A percentile compares a stretch with the other conserved stretches of the same genome.
phyloP scores from a whole-genome alignment of 1,284 basidiomycete genomes.

The Hortiboletus rubellus region DNA sequence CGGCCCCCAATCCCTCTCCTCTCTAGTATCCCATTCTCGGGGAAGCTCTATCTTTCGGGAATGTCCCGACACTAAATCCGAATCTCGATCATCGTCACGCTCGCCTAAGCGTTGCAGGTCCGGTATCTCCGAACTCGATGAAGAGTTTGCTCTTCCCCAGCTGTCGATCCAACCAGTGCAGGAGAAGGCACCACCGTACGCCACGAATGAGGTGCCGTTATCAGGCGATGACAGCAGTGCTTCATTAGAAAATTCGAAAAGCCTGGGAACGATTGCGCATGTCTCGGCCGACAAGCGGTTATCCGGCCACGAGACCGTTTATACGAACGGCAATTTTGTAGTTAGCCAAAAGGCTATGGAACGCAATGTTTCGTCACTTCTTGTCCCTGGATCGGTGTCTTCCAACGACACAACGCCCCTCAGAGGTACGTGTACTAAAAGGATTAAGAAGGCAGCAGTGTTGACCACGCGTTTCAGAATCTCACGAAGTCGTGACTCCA shows the following conservation, averaged over 20 bases:
- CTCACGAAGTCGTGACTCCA: conserved; percentile 8
- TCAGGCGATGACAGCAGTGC: conserved; percentile 7
- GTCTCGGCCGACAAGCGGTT: conserved; percentile 15
- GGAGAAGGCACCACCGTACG: conserved; percentile 16
- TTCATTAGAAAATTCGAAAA: conserved; percentile 22
- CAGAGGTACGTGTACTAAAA: conserved; percentile 18
- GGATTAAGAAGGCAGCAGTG: background rate
- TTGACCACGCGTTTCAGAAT: conserved; percentile 22
- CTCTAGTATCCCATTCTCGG: conserved; percentile 26
- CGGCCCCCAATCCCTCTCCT: conserved; percentile 12
- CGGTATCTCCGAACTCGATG: conserved; percentile 31
- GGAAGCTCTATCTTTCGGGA: conserved; percentile 28
- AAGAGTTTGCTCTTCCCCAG: conserved; percentile 21
- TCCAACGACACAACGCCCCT: conserved; percentile 5
- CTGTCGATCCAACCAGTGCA: conserved; percentile 27
- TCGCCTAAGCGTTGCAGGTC: conserved; percentile 39
- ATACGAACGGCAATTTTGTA: conserved; percentile 19
- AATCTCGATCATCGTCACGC: conserved; percentile 40
- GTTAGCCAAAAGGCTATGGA: conserved; percentile 7
- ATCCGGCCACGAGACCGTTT: conserved; percentile 23
- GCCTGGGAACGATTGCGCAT: conserved; percentile 20
- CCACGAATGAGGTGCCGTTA: conserved; percentile 16
- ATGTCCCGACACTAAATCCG: conserved; percentile 27
- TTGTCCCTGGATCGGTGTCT: conserved; percentile 7
- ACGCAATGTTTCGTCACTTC: conserved; percentile 5